Conservation (phyloP, 23 red algal species). For the Gracilaria domingensis region DNA sequence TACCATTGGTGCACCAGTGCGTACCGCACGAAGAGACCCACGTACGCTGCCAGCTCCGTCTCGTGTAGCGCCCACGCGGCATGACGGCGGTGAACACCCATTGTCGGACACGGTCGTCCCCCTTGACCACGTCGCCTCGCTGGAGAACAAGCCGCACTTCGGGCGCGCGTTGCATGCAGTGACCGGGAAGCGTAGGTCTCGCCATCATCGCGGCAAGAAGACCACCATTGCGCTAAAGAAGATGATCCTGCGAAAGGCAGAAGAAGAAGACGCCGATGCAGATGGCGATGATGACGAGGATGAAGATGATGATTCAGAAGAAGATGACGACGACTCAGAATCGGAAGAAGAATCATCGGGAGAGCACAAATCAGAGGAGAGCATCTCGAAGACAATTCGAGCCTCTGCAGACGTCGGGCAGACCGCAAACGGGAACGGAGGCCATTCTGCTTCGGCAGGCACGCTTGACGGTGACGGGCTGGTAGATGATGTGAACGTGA, state of each 20-base stretch:
- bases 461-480: neutral
- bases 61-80: neutral
- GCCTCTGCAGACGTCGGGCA: neutral
- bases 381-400: constrained; percentile 30
- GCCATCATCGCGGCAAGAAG: neutral
- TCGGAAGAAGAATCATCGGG: neutral
- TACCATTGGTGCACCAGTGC: neutral
- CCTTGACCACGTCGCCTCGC: neutral
- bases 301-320: neutral
- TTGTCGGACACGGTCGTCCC: neutral
- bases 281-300: constrained; percentile 9
- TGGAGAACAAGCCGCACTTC: neutral
- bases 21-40: neutral
- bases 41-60: neutral
- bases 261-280: neutral
- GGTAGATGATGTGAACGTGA: constrained; percentile 49
- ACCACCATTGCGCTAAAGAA: neutral
- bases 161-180: neutral
- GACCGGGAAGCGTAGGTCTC: neutral
- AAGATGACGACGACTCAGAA: neutral
- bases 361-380: neutral
- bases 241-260: constrained; percentile 4
- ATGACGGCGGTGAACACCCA: neutral
- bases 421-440: neutral
- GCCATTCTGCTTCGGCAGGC: neutral